phyloP scores from a whole-genome alignment of 2,329 filamentous ascomycete genomes.

The Verticillium nubilum region DNA sequence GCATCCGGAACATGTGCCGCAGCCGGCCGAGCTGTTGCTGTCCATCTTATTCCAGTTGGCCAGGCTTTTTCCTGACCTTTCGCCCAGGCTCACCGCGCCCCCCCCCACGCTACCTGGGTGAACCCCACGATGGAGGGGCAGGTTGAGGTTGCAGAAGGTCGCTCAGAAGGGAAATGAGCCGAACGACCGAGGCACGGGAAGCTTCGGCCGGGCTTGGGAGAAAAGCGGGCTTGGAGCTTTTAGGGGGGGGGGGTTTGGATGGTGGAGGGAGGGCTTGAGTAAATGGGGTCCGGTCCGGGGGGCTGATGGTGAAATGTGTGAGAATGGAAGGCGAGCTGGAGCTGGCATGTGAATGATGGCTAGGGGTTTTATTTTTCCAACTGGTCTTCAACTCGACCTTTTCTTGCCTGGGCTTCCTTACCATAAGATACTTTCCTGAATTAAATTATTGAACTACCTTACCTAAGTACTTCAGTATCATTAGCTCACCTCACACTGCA shows the following conservation, averaged over 20 bases:
- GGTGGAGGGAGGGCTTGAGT: background rate
- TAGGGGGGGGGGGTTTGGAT: background rate
- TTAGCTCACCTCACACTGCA: too few species aligned
- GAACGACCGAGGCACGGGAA: constrained; percentile 11
- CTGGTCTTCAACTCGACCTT: background rate
- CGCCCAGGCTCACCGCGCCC: background rate
- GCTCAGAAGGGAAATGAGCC: constrained; percentile 7
- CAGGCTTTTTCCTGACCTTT: too few species aligned
- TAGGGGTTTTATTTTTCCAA: background rate
- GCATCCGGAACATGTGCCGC: background rate
- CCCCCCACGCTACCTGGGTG: background rate
- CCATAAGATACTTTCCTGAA: too few species aligned
- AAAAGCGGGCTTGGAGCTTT: too few species aligned
- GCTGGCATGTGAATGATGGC: background rate
- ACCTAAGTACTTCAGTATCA: too few species aligned
- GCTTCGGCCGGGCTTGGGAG: background rate
- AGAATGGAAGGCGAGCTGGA: background rate
- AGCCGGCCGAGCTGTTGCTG: background rate
- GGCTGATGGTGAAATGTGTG: background rate
- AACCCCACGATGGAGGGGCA: background rate
- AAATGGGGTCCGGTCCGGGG: background rate
- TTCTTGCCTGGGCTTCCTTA: background rate
- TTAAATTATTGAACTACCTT: too few species aligned
- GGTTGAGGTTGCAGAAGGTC: background rate
- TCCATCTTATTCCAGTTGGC: too few species aligned